Evolutionary conservation across 2,329 filamentous ascomycete species (phyloP), one percentile per base, ranked within the genome.

Genomic region (Drechslera avenae): DNA sequence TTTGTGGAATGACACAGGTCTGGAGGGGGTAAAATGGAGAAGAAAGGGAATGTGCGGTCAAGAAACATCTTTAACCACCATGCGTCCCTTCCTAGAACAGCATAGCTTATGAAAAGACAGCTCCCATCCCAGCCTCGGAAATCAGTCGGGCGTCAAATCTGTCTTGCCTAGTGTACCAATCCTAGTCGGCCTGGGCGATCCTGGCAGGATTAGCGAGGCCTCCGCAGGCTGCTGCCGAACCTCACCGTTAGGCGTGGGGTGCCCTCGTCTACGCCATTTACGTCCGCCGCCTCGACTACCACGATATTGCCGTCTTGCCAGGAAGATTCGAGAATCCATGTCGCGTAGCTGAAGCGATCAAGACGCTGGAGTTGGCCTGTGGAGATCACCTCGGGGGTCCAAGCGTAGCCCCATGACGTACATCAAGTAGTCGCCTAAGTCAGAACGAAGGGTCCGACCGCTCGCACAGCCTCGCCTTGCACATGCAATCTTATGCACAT

Each of bases 1-100:
- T 36, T 31, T 34, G 35, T 39, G 40, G 17, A 28, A 19, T 21
- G 12, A 14, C 10, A 23, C 18, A 19, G 16, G 7, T 31, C n/a
- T 23, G 23, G 23, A 45, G 40, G 48, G 44, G 18, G 16, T 35
- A 39, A 31, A 54, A 28, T 33, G 37, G 14, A 40, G 43, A 45
- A 53, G 37, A 37, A 46, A 52, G 44, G 47, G 47, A 59, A 60
- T 48, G 56, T 60, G 57, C 57, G 57, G 57, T 60, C 57, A 60
- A 58, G 46, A 52, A 52, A 41, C 57, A 59, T 60, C 57, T 60
- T 57, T 59, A 57, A 56, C 56, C 50, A 56, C 44, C 44, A 43
- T 43, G 50, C 50, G 54, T 42, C 48, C 45, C 41, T 43, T 48
- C 56, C 50, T 40, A 40, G 60, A 58, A 50, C 40, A 52, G 54